Percentiles rank a stretch among this genome's conserved stretches.
These are phyloP conservation scores for Podospora anserina DNA, from an alignment of 495 filamentous ascomycete genomes.

Conservation along the genomic window DNA sequence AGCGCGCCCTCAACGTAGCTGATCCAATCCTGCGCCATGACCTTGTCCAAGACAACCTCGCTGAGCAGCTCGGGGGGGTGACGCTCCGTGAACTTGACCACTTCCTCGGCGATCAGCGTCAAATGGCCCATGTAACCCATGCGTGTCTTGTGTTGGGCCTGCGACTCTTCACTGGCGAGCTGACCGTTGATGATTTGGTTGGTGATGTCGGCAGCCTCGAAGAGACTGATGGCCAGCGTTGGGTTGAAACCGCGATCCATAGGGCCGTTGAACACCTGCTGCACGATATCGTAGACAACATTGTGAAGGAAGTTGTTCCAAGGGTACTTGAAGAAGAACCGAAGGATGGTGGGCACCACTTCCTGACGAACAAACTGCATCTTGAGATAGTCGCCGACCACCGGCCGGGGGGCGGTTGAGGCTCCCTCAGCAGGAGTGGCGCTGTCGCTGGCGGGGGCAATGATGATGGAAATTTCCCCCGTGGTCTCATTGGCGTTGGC, in stretches of 20 bases:
- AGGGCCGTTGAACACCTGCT: constrained; percentile 98
- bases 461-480: constrained; percentile 21
- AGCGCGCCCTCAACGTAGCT: constrained; percentile 93
- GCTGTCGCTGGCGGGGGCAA: constrained; percentile 17
- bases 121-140: constrained; percentile 99
- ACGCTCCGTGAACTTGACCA: constrained; percentile 96
- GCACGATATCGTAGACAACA: constrained; percentile 97
- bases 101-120: constrained; percentile 95
- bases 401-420: constrained; percentile 51
- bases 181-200: constrained; percentile 90
- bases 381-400: constrained; percentile 96
- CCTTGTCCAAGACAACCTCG: constrained; percentile 78
- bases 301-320: constrained; percentile 99
- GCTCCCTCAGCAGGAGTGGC: constrained; percentile 16
- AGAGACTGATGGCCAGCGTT: constrained; percentile 87
- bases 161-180: constrained; percentile 75
- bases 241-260: constrained; percentile 97
- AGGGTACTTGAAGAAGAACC: constrained; percentile 97
- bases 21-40: constrained; percentile 84
- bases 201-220: constrained; percentile 84
- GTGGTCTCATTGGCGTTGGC: constrained; percentile 5
- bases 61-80: constrained; percentile 86
- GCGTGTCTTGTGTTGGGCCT: constrained; percentile 77
- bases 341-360: constrained; percentile 93
- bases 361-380: constrained; percentile 93